Percentiles rank a stretch among this genome's conserved stretches.
phyloP scores from a whole-genome alignment of 805 yeast genomes.

The Saccharomycopsis babjevae region DNA sequence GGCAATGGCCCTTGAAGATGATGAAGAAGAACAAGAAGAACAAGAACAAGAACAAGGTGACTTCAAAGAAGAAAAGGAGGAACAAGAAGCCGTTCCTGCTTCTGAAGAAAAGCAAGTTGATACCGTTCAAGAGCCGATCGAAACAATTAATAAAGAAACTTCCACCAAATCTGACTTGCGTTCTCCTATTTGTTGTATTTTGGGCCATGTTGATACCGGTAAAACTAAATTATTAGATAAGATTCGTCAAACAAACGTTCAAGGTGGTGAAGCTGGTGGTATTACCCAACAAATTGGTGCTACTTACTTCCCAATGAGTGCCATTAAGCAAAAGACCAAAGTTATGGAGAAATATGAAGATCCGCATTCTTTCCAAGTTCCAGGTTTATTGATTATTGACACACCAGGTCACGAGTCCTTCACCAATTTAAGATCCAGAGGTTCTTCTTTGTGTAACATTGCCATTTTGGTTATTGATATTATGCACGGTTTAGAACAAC shows the following conservation, averaged over 20 bases:
- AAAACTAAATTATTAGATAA: constrained; percentile 94
- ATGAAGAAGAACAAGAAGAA: constrained; percentile 25
- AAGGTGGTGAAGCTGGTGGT: constrained; percentile 99
- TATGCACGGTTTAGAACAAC: constrained; percentile 98
- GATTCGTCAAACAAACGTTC: constrained; percentile 97
- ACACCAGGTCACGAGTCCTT: constrained; percentile 99
- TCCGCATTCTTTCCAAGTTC: constrained; percentile 73
- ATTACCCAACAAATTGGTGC: constrained; percentile 99
- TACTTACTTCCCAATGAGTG: constrained; percentile 95
- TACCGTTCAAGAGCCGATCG: constrained; percentile 21
- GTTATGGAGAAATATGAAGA: constrained; percentile 84
- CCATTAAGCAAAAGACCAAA: constrained; percentile 82
- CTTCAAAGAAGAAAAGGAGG: constrained; percentile 21
- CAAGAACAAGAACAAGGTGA: constrained; percentile 12
- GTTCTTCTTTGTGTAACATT: constrained; percentile 97
- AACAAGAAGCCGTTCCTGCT: constrained; percentile 24
- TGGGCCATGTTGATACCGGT: constrained; percentile 99
- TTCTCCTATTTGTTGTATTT: constrained; percentile 97
- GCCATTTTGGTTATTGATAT: constrained; percentile 97
- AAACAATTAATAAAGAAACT: constrained; percentile 17
- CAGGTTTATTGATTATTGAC: constrained; percentile 93
- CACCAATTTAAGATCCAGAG: constrained; percentile 94
- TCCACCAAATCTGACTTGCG: constrained; percentile 52
- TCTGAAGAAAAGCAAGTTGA: constrained; percentile 22
- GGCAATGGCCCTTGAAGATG: constrained; percentile 50